These are phyloP conservation scores for Wickerhamiella lipophila DNA, from an alignment of 805 yeast species.

Conservation along the genomic window DNA sequence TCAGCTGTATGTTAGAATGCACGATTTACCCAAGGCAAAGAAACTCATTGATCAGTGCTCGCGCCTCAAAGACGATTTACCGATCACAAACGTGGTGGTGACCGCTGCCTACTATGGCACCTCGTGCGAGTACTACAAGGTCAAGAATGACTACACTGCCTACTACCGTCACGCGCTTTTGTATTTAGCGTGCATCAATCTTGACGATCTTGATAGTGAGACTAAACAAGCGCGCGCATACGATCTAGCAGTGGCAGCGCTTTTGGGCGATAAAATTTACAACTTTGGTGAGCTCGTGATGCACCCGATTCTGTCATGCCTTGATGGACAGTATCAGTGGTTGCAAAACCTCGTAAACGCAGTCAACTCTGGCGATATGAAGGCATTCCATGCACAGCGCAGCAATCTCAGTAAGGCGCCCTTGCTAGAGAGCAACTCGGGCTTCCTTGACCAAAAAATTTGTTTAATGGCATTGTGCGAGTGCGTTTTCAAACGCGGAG, in stretches of 20 bases:
- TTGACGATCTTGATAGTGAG: constrained; percentile 30
- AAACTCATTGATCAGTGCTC: constrained; percentile 52
- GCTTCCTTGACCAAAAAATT: constrained; percentile 75
- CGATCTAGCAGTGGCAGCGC: constrained; percentile 73
- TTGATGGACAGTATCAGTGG: constrained; percentile 50
- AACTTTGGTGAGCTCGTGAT: constrained; percentile 90
- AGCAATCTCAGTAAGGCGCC: constrained; percentile 38
- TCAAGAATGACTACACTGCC: constrained; percentile 62
- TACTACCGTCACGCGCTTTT: constrained; percentile 73
- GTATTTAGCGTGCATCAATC: constrained; percentile 62
- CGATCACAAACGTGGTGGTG: constrained; percentile 45
- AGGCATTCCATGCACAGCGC: constrained; percentile 42
- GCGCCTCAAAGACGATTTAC: constrained; percentile 43
- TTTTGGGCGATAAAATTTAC: constrained; percentile 82
- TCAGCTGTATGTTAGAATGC: constrained; percentile 47
- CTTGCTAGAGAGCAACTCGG: constrained; percentile 42
- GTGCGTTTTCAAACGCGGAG: constrained; percentile 63
- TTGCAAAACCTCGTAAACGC: constrained; percentile 54
- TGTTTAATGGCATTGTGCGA: constrained; percentile 87
- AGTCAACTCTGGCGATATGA: constrained; percentile 67
- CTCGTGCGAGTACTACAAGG: constrained; percentile 60
- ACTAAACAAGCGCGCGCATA: constrained; percentile 45
- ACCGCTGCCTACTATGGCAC: constrained; percentile 76
- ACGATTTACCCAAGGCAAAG: constrained; percentile 47
- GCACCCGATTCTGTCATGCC: constrained; percentile 62